Evolutionary conservation across 345 rosid species (phyloP).

Genomic region (Crucihimalaya himalaica): DNA sequence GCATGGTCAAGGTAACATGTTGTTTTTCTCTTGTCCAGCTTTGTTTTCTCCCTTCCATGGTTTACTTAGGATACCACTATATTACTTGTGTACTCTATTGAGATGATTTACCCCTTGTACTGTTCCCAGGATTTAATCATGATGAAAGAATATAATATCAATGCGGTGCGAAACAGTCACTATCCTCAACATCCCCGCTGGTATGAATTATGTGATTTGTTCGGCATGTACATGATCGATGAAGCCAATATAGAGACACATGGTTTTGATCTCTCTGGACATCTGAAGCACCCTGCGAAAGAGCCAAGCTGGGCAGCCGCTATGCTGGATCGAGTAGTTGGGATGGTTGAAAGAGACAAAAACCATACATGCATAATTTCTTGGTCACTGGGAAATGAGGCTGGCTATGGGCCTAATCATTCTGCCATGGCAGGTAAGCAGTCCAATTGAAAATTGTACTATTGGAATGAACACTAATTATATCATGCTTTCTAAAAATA

Average conservation of each 20-base stretch:
- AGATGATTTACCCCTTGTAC: neutral
- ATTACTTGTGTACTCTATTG: constrained; percentile 5
- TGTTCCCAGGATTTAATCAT: constrained; percentile 76
- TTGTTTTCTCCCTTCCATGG: constrained; percentile 19
- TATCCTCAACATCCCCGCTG: constrained; percentile 99
- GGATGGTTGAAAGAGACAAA: constrained; percentile 99
- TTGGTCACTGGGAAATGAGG: constrained; percentile 97
- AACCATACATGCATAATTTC: constrained; percentile 87
- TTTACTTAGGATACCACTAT: constrained; percentile 18
- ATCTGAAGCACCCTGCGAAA: constrained; percentile 85
- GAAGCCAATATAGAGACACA: constrained; percentile 99
- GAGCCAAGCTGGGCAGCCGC: constrained; percentile 94
- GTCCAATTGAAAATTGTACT: constrained; percentile 10
- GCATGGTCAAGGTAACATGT: constrained; percentile 90
- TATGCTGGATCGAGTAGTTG: constrained; percentile 92
- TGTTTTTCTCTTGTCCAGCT: constrained; percentile 23
- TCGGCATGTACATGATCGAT: constrained; percentile 98
- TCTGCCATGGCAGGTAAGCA: constrained; percentile 86
- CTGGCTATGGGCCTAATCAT: constrained; percentile 97
- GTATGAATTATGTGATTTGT: constrained; percentile 94
- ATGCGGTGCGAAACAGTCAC: constrained; percentile 97
- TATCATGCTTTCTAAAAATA: neutral
- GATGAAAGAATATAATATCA: constrained; percentile 93
- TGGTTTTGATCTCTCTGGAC: constrained; percentile 72
- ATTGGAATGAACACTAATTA: neutral